Evolutionary conservation across 768 basidiomycete species (phyloP), one percentile per base, ranked within the genome.

Genomic region (Termitomyces sp.): DNA sequence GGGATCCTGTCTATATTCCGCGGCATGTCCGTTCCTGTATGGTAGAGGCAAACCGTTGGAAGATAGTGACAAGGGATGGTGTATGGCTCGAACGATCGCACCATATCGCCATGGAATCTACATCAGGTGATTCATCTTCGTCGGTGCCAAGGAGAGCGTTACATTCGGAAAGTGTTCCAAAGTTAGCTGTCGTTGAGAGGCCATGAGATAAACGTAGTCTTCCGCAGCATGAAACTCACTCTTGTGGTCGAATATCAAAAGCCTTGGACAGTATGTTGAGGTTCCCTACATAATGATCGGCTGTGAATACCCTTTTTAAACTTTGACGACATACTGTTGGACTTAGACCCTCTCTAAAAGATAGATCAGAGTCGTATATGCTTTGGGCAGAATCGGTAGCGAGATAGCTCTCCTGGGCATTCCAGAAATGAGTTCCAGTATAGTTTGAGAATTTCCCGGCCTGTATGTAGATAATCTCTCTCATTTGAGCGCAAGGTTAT

Each of bases 401-500:
- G 61, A 86, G 79, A 67, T 91, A 91, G 59, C 70, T 77, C 67
- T 89, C 85, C 68, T 91, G 89, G 1, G 86, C 79, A 64, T 91
- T 91, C 88, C 88, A 92, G 62, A 89, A 91, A 63, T 91, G 89
- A 0, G 88, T 82, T 45, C 88, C 88, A 19, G 79, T 69, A 64
- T 84, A 83, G 64, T 91, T 91, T 19, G 89, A 77, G 43, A 80
- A 64, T 34, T 74, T 67, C 54, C 89, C 89, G 0, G 87, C 87
- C 68, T 91, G 89, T 50, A 92, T 73, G 67, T 92, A 85, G 56
- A 92, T 69, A 59, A 91, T 89, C 66, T 92, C 89, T 64, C 79
- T 83, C 89, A 91, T 91, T 55, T 17, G 10, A 27, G 39, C 41
- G 40, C 14, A n/a, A n/a, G n/a, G n/a, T n/a, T n/a, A n/a, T n/a